Percentiles rank a stretch among this genome's conserved stretches.
Evolutionary conservation across 192 early-diverging fungal species (phyloP).

Genomic region (Coemansia asiatica): DNA sequence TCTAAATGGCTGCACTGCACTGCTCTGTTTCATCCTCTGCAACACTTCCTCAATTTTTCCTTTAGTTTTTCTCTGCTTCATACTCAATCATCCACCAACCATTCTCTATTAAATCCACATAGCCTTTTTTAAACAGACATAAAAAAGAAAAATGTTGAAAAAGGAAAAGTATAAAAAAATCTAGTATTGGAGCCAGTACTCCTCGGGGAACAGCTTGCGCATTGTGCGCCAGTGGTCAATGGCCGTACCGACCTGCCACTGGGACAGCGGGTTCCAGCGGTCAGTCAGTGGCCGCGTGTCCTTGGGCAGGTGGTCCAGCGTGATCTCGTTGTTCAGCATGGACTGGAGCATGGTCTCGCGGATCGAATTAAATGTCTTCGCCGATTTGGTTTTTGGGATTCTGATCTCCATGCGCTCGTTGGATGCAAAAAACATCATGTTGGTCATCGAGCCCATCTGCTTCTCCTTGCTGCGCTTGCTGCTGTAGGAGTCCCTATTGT

Average conservation of each 20-base stretch:
- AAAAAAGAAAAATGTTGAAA: neutral
- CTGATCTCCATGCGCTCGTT: conserved; percentile 52
- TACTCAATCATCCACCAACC: no score
- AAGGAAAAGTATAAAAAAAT: no score
- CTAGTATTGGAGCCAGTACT: conserved; percentile 76
- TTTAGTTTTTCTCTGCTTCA: neutral
- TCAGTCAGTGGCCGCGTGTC: conserved; percentile 63
- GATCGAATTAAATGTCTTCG: conserved; percentile 1
- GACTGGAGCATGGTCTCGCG: conserved; percentile 43
- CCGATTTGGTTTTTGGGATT: conserved; percentile 3
- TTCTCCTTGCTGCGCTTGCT: neutral
- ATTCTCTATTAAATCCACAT: no score
- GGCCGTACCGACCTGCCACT: conserved; percentile 61
- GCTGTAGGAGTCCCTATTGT: conserved; percentile 35
- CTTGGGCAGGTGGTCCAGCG: conserved; percentile 35
- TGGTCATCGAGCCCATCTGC: conserved; percentile 51
- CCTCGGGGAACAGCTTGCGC: conserved; percentile 63
- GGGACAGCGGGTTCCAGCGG: conserved; percentile 61
- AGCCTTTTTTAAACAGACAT: no score
- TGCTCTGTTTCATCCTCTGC: conserved; percentile 5
- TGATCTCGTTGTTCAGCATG: conserved; percentile 57
- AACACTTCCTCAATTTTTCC: neutral
- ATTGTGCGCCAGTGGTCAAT: conserved; percentile 74
- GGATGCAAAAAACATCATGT: conserved; percentile 72
- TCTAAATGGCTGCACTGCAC: conserved; percentile 22